Evolutionary conservation across 108 stramenopile species (phyloP), one percentile per base, ranked within the genome.

Genomic region (Discostella pseudostelligera): DNA sequence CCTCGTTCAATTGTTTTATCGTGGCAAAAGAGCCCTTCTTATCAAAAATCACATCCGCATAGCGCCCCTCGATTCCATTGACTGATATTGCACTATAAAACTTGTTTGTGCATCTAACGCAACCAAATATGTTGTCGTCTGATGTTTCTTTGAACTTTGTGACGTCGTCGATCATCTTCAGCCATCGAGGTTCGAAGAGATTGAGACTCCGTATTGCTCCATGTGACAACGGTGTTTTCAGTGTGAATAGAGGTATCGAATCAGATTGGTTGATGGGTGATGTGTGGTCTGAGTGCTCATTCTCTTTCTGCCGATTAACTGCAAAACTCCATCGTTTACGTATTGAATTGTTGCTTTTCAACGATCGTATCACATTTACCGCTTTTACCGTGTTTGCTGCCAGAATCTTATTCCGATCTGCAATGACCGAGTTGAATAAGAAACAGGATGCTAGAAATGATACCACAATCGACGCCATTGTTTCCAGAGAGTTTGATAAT

Each of bases 111-210:
- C 82, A 83, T 48, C 66, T 67, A 0, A 83, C 76, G 39, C 82
- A 83, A 21, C 82, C 82, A 53, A 83, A 72, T n/a, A 45, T 47
- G 44, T 54, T 37, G 13, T 43, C 45, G 32, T 44, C 53, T 11
- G 39, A 4, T 3, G 56, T 21, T 14, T 21, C 40, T 43, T 12
- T 36, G 16, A 49, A 14, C 2, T 16, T 56, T 51, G 42, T 57
- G 21, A 72, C 20, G 44, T 62, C 25, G 55, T 83, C 82, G 50
- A 83, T 81, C 82, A 83, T 83, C 60, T 70, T 80, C 7, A 83
- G 72, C 82, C 82, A 83, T 14, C 82, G 79, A 42, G 82, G 82
- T 81, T 83, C 82, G 44, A 83, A 83, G 12, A 83, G 46, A 39
- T 83, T 78, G 4, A 83, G 76, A 61, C 68, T 65, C 3, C 82